Conservation (phyloP, 805 yeast genomes). For the Blastobotrys peoriensis region DNA sequence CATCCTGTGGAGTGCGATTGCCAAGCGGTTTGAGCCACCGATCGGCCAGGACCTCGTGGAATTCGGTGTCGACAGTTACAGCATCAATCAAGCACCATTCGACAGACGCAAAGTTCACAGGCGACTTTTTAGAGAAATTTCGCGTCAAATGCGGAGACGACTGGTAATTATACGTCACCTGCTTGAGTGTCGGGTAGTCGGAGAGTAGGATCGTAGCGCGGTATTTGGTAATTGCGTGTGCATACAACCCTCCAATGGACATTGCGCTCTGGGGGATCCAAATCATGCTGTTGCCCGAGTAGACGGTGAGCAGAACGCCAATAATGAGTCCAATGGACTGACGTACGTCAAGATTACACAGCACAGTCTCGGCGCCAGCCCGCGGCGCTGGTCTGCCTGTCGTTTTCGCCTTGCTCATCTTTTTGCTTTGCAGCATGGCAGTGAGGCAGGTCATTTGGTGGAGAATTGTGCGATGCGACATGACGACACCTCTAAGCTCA, state of each 20-base stretch:
- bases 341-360: conserved; percentile 62
- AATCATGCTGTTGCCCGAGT: conserved; percentile 72
- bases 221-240: conserved; percentile 65
- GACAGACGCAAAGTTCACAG: conserved; percentile 71
- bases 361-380: conserved; percentile 39
- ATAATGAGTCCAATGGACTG: conserved; percentile 81
- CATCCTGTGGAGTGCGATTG: conserved; percentile 63
- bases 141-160: conserved; percentile 80
- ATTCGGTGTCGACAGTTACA: conserved; percentile 86
- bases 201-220: conserved; percentile 71
- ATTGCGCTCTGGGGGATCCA: conserved; percentile 73
- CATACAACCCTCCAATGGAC: conserved; percentile 80
- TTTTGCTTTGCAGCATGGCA: conserved; percentile 48
- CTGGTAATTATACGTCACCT: conserved; percentile 89
- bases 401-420: conserved; percentile 45
- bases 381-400: conserved; percentile 25
- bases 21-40: conserved; percentile 91
- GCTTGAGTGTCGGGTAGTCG: conserved; percentile 77
- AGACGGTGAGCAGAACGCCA: conserved; percentile 75
- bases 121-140: conserved; percentile 65
- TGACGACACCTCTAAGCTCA: conserved; percentile 85
- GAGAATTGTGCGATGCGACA: conserved; percentile 80
- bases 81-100: conserved; percentile 90
- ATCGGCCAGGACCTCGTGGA: conserved; percentile 79
- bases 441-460: conserved; percentile 81